phyloP scores from a whole-genome alignment of 305 asterid genomes.

The Coffea humblotiana region DNA sequence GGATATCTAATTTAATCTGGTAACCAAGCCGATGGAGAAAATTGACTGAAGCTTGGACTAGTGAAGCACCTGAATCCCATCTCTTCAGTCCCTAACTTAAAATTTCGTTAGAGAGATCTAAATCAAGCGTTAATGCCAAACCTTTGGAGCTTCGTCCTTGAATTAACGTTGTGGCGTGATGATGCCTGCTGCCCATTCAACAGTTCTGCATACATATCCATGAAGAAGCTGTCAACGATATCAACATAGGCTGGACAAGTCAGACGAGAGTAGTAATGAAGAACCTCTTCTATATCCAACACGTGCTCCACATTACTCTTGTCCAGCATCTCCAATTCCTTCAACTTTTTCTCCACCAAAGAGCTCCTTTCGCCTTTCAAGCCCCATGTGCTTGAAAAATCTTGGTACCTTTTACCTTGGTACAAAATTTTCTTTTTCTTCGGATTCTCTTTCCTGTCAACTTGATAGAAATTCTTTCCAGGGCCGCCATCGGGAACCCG shows the following conservation, averaged over 20 bases:
- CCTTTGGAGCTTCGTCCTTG: conserved; percentile 12
- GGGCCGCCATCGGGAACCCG: neutral
- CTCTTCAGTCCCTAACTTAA: neutral
- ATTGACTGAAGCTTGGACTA: neutral
- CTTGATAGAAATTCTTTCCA: neutral
- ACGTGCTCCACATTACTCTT: conserved; percentile 31
- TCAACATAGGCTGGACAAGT: conserved; percentile 40
- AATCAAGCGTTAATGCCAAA: neutral
- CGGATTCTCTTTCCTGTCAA: neutral
- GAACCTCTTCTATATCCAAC: conserved; percentile 36
- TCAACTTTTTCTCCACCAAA: conserved; percentile 31
- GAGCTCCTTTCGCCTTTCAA: conserved; percentile 20
- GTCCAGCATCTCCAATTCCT: conserved; percentile 41
- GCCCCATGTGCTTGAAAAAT: neutral
- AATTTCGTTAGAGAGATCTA: neutral
- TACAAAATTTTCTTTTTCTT: conserved; percentile 26
- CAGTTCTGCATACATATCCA: conserved; percentile 39
- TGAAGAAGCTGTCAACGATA: conserved; percentile 43
- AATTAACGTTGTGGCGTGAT: neutral
- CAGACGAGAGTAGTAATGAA: conserved; percentile 39
- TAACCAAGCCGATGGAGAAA: neutral
- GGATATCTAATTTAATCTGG: neutral
- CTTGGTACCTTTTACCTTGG: conserved; percentile 23
- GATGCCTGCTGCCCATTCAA: conserved; percentile 15
- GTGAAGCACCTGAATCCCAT: neutral